phyloP scores from a whole-genome alignment of 306 rosid genomes.

The Luffa aegyptiaca region DNA sequence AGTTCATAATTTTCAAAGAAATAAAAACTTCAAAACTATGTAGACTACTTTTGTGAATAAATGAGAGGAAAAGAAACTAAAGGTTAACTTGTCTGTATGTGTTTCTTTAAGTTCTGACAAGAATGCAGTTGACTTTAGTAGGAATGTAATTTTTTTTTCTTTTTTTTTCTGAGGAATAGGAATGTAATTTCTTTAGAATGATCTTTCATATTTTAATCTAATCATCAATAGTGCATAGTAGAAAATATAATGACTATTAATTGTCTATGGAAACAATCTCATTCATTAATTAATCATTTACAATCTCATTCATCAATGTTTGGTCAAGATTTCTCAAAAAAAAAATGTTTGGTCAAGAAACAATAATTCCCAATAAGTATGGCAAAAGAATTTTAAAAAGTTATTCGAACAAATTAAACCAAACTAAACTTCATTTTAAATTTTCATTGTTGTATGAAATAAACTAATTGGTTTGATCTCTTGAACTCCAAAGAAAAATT shows the following conservation, averaged over 20 bases:
- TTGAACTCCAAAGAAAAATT: no score
- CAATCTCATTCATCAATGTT: neutral
- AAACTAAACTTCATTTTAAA: no score
- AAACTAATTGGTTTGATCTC: neutral
- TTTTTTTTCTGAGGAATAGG: neutral
- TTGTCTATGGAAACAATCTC: neutral
- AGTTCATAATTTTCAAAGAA: neutral
- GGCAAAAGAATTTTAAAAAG: neutral
- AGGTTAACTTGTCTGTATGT: neutral
- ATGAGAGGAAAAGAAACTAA: neutral
- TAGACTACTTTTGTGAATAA: neutral
- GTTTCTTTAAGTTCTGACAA: neutral
- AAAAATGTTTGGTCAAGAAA: neutral
- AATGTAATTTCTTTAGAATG: neutral
- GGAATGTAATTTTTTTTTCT: neutral
- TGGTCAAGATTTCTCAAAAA: neutral
- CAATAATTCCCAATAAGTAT: neutral
- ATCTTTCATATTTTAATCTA: no score
- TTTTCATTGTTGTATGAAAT: no score
- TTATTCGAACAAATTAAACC: no score
- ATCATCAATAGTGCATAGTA: neutral
- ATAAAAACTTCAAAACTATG: neutral
- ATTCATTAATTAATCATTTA: neutral
- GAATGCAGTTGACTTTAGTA: neutral
- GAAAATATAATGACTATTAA: neutral